These are phyloP conservation scores for Clausena lansium DNA, from an alignment of 345 rosid genomes.

Conservation along the genomic window DNA sequence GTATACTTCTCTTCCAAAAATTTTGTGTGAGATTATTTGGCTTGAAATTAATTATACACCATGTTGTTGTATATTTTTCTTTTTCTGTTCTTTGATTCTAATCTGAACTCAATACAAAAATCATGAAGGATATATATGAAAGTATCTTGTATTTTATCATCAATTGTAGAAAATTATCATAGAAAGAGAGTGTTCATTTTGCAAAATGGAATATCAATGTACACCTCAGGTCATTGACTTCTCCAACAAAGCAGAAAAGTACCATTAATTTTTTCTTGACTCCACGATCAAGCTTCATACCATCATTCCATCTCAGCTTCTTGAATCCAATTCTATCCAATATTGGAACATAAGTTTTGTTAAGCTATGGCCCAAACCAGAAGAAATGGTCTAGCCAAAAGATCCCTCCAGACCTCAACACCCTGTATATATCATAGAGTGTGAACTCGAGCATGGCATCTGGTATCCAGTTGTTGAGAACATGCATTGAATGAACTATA, in stretches of 20 bases:
- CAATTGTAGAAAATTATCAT: neutral
- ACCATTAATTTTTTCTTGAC: slow-evolving; percentile 35
- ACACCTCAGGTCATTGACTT: slow-evolving; percentile 36
- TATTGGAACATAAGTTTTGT: slow-evolving; percentile 40
- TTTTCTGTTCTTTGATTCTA: neutral
- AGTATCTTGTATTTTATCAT: neutral
- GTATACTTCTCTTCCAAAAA: no score
- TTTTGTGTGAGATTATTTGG: neutral
- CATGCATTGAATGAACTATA: slow-evolving; percentile 51
- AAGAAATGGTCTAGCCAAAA: slow-evolving; percentile 59
- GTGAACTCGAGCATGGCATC: no score
- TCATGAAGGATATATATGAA: neutral
- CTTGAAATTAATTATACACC: neutral
- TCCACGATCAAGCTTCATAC: slow-evolving; percentile 39
- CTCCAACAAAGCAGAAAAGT: slow-evolving; percentile 49
- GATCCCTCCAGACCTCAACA: slow-evolving; percentile 55
- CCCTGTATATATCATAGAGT: slow-evolving; percentile 49
- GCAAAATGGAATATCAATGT: neutral
- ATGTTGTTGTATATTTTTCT: neutral
- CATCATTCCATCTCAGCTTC: slow-evolving; percentile 44
- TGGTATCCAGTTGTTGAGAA: slow-evolving; percentile 49
- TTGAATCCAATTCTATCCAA: slow-evolving; percentile 37
- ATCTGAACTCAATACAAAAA: neutral
- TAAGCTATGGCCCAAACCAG: slow-evolving; percentile 48
- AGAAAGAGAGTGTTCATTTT: neutral